Evolutionary conservation across 1,284 basidiomycete genomes (phyloP), one percentile per base, ranked within the genome.

Genomic region (Trichosporon inkin): DNA sequence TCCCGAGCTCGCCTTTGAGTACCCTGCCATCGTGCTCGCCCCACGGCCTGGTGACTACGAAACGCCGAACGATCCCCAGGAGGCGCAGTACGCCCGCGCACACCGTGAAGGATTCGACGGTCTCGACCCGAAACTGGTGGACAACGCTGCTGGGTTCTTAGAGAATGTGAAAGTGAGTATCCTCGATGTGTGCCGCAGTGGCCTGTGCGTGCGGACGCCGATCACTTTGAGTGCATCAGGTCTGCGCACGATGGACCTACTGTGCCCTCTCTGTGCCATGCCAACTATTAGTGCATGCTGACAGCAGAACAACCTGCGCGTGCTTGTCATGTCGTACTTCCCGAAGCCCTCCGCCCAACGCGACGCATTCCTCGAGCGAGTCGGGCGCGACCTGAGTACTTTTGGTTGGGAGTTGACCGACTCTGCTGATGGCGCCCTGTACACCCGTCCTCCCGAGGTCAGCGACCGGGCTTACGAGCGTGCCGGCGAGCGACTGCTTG

Each of bases 151-250:
- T 5, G 72, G 74, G 1, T 75, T 77, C 49, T 63, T 75, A 6
- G 63, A 71, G n/a, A 77, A 75, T 57, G 73, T 77, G 59, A 68
- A 66, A 62, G 85, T 85, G 64, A 70, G 78, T 65, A 3, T 3
- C 28, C 22, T 10, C 44, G 24, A 11, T 34, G 22, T 10, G n/a
- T 14, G 19, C 10, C 22, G 8, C 20, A 16, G 24, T 16, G 8
- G 11, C n/a, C 22, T 19, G 11, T 11, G 40, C 6, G 17, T 10
- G 8, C 8, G 28, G 28, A 32, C 8, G 28, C 8, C 28, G 28
- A 32, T 4, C 28, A 32, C 28, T 8, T 4, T 32, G 28, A 5
- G 8, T 20, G 17, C 39, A 20, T 40, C 39, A 19, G 20, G 6
- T 6, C 38, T 4, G 17, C 8, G 38, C 38, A 17, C 38, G 16